These are phyloP conservation scores for Gossypium davidsonii DNA, from an alignment of 441 rosid genomes.

Conservation along the genomic window DNA sequence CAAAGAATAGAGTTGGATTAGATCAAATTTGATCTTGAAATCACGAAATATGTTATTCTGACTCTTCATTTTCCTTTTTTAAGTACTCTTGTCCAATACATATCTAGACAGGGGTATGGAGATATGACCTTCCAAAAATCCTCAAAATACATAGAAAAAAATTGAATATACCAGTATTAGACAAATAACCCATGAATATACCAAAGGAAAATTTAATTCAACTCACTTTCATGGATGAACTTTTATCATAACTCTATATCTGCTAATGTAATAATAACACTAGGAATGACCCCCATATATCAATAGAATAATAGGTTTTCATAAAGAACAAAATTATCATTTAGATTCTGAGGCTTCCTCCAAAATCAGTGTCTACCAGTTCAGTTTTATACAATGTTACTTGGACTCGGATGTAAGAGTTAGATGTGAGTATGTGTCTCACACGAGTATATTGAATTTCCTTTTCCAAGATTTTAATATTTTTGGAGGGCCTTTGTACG, in stretches of 20 bases:
- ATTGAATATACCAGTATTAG: background rate
- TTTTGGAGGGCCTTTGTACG: background rate
- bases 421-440: background rate
- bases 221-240: background rate
- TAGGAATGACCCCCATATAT: background rate
- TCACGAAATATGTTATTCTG: background rate
- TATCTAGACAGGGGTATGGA: background rate
- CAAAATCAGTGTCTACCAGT: background rate
- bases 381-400: background rate
- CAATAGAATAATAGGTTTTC: background rate
- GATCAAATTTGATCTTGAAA: conserved; percentile 4
- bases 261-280: background rate
- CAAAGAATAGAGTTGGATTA: background rate
- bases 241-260: background rate
- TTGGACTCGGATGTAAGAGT: background rate
- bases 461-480: background rate
- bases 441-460: background rate
- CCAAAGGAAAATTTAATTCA: background rate
- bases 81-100: background rate
- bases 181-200: background rate
- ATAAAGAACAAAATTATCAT: background rate
- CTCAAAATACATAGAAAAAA: background rate
- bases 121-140: background rate
- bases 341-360: conserved; percentile 1
- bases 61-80: background rate